Evolutionary conservation across 805 yeast species (phyloP), one percentile per base, ranked within the genome.

Genomic region (Pichia rugopelliculosa): DNA sequence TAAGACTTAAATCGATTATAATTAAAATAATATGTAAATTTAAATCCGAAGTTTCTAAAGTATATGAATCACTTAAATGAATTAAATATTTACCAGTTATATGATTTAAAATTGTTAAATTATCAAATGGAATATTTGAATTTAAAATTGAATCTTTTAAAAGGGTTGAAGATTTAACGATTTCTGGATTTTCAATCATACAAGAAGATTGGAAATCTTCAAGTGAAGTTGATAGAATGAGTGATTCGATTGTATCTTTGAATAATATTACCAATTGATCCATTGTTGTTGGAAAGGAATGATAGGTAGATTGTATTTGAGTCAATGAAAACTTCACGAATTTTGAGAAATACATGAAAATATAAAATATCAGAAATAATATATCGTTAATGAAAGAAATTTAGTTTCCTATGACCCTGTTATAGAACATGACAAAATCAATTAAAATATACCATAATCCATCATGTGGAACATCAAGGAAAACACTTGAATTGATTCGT

Each of bases 1-100:
- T 41, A 13, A 62, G 56, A 1, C 60, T 53, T 1, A 59, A 21
- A 46, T 63, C 67, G 11, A 62, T 44, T 1, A 60, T 36, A 2
- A 57, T 30, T 4, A 61, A 40, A 6, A 50, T 12, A n/a, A 36
- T 36, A 12, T 45, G 39, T 3, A 55, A 27, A 11, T 48, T 37
- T 6, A 27, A 34, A 40, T 48, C 30, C 8, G 41, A 13, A n/a
- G 33, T 27, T 34, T 24, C 38, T 26, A 18, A 24, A 9, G n/a
- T 9, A 22, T 44, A 40, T 15, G 23, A 7, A 5, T 33, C 41
- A 18, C 40, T 40, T 21, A 45, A 17, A 2, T 11, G 20, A 8
- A 45, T n/a, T 10, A 45, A 26, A 21, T 45, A 45, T 15, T 23
- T 24, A 13, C 48, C 44, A 1, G 44, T 40, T 15, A 40, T 26